Conservation (phyloP, 2,329 filamentous ascomycete genomes). For the Mariannaea elegans region DNA sequence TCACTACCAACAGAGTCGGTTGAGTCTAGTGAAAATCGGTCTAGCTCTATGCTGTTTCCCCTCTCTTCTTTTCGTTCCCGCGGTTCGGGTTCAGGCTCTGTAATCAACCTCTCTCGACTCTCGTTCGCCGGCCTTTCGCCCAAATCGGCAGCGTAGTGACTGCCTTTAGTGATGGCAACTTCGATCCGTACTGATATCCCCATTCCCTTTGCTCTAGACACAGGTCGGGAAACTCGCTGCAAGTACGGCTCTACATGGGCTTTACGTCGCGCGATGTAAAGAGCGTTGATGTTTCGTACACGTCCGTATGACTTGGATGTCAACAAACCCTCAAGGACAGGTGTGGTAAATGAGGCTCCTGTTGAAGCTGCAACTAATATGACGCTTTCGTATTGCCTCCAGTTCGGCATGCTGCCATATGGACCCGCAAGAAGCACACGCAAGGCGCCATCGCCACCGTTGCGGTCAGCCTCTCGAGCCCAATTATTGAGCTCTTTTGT, state of each 20-base stretch:
- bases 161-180: constrained; percentile 32
- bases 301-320: constrained; percentile 29
- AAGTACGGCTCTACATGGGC: constrained; percentile 33
- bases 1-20: constrained; percentile 22
- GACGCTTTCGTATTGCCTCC: constrained; percentile 38
- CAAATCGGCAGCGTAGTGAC: constrained; percentile 4
- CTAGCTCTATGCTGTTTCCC: constrained; percentile 29
- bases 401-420: constrained; percentile 33
- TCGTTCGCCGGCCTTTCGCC: constrained; percentile 22
- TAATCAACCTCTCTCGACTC: constrained; percentile 36
- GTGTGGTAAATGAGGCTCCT: constrained; percentile 35
- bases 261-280: constrained; percentile 33
- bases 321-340: constrained; percentile 34
- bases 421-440: constrained; percentile 35
- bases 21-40: constrained; percentile 38
- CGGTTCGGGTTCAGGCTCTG: constrained; percentile 14
- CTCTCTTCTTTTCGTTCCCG: neutral
- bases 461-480: constrained; percentile 28
- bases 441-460: constrained; percentile 23
- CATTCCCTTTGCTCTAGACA: constrained; percentile 35
- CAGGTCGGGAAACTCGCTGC: constrained; percentile 18
- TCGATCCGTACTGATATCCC: constrained; percentile 32
- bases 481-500: constrained; percentile 35
- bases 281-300: constrained; percentile 32
- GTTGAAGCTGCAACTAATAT: constrained; percentile 35